Base-by-base conservation (phyloP, 2,329 filamentous ascomycete genomes). In the Trichoderma hamatum region DNA sequence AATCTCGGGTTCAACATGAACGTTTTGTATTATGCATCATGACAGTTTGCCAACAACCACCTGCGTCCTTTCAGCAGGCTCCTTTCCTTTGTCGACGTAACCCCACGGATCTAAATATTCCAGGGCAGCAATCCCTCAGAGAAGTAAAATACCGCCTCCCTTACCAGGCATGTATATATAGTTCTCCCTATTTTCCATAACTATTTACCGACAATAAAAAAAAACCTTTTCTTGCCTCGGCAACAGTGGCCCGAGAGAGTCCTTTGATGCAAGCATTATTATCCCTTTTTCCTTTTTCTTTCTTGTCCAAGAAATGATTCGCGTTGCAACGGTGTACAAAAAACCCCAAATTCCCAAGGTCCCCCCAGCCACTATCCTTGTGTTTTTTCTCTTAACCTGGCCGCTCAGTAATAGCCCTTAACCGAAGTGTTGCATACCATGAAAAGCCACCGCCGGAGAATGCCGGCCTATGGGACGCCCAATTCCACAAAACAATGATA, bases 251-350 rank as follows among this genome's bases (percentile, higher is more conserved):
- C 63, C 54, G 21, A 51, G 63, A 56, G 54, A 49, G 11, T 21
- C 21, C n/a, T 51, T 30, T 16, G 63, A 66, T 59, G 39, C 54
- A 67, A 49, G 54, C 52, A 49, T 24, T 32, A 39, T 28, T 32
- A 24, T 43, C 32, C 34, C 24, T 49, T 55, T 49, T 36, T 30
- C 16, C 39, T 34, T 51, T 32, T 49, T 30, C 26, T 26, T 19
- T 34, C 30, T 46, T 67, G 64, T 67, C 64, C 64, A 67, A 67
- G 64, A 67, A 64, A 28, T 14, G 14, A 16, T 59, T 49, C 39
- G 64, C 54, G 64, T 51, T 67, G 64, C 64, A 67, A 21, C 24
- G 64, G 64, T 59, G 64, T 67, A 67, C 64, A 59, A 67, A 67
- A 64, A 43, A 43, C 19, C 61, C 54, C 46, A 67, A 67, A 59